Evolutionary conservation across 108 stramenopile genomes (phyloP), one percentile per base, ranked within the genome.

Genomic region (Stephanodiscus triporus): DNA sequence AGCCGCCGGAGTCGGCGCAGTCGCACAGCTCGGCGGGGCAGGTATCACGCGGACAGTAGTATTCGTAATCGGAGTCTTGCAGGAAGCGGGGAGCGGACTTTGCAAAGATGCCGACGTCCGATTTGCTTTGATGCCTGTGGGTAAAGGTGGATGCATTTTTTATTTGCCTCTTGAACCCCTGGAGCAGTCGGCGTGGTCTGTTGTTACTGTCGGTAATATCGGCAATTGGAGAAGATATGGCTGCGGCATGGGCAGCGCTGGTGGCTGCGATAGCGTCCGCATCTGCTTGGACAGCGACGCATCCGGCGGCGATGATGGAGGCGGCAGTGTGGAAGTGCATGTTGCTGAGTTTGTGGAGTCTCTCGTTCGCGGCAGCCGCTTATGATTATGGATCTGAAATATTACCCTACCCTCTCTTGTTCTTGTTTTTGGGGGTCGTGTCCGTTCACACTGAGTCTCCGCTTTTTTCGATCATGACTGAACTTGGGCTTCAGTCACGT

Each of bases 1-100:
- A 70, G 17, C 79, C 79, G 14, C 79, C 79, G 14, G 29, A 7
- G 30, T 80, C 73, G 63, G 79, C 79, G 63, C 79, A 80, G 47
- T 80, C 73, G 63, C 79, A 80, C 34, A 80, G 73, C 58, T 73
- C 73, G 7, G 43, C 22, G 68, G 79, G 79, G 51, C 79, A 80
- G 9, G 79, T 74, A 32, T 69, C 68, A 17, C 73, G 68, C 30
- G 79, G 79, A 29, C 79, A 80, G 73, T 73, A 80, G 63, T 74
- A 80, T 23, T 63, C 53, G 61, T 73, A 63, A 14, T 63, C 72
- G 0, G 38, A 23, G 2, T 71, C 77, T 65, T 72, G 59, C 45
- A 79, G 45, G 72, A 79, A 68, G 51, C 70, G 76, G 43, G 76
- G 76, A 34, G 29, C 49, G 42, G 30, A 27, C 13, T 27, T 32